Evolutionary conservation across 2,329 filamentous ascomycete genomes (phyloP).

Genomic region (Pleurostoma richardsiae): DNA sequence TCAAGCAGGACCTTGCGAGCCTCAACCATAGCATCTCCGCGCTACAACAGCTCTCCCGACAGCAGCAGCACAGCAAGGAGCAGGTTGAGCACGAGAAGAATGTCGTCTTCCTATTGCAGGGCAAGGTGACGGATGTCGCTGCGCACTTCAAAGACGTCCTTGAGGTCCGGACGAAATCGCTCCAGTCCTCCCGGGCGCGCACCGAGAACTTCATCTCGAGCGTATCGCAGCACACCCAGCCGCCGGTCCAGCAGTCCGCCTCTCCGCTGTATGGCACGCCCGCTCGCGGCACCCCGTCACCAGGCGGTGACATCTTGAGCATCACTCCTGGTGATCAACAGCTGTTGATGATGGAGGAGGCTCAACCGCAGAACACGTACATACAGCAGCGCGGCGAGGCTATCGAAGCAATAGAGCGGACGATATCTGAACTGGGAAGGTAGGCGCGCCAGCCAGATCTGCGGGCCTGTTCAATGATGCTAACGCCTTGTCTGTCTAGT

Average conservation of each 20-base stretch:
- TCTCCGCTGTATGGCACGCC: conserved; percentile 85
- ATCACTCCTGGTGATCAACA: conserved; percentile 88
- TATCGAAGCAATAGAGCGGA: conserved; percentile 94
- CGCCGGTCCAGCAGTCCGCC: conserved; percentile 66
- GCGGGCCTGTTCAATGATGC: not conserved
- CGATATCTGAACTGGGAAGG: conserved; percentile 80
- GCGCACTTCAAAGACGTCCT: conserved; percentile 97
- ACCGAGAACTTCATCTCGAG: conserved; percentile 96
- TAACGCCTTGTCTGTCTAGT: conserved; percentile 23
- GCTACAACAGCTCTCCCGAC: conserved; percentile 71
- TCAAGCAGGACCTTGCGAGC: conserved; percentile 90
- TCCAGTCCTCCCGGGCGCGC: conserved; percentile 84
- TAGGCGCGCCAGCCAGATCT: conserved; percentile 8
- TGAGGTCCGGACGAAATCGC: conserved; percentile 95
- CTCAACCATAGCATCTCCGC: conserved; percentile 81
- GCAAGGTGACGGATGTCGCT: conserved; percentile 85
- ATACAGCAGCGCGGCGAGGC: conserved; percentile 92
- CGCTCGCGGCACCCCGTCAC: conserved; percentile 59
- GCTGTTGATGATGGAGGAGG: conserved; percentile 89
- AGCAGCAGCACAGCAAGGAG: conserved; percentile 66
- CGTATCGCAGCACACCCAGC: conserved; percentile 72
- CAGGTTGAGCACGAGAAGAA: conserved; percentile 99
- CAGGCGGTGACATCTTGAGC: conserved; percentile 70
- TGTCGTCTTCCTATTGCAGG: conserved; percentile 85
- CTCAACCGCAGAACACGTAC: conserved; percentile 78